Evolutionary conservation across 495 filamentous ascomycete species (phyloP), one percentile per base, ranked within the genome.

Genomic region (Penicillium cosmopolitanum): DNA sequence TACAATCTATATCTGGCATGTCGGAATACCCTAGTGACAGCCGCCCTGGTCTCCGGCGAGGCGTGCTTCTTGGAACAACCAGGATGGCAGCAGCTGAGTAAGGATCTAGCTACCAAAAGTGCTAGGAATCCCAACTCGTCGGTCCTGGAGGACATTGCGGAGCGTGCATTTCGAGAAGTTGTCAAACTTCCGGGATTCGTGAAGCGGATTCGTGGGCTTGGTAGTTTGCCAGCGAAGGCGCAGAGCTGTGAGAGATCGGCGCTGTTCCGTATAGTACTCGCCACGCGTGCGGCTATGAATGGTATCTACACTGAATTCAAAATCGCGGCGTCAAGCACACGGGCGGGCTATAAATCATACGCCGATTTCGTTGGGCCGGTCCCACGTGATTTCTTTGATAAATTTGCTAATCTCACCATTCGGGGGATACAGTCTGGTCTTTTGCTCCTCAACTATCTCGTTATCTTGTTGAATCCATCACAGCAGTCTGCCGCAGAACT

Each of bases 1-100:
- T 64, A 59, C 18, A 54, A 63, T 36, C 57, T 76, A 28, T 75
- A 77, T 28, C 59, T 70, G 31, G 66, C 68, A 12, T 76, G 64
- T 56, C 72, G 75, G 9, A 68, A 68, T 35, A 68, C 68, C 5
- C 44, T 78, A 2, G 58, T 78, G 56, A 64, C 68, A 9, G 61
- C 69, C 18, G 66, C 73, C 3, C 53, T 72, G 10, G 56, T 69
- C 1, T 58, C 60, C 10, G 63, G 69, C 2, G 67, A 65, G 19
- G 42, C 67, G 4, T 78, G 74, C 48, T 74, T 77, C 48, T 48
- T 77, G 5, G 64, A 69, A 33, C 36, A 62, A 11, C 71, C 73
- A 11, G 69, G 73, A 50, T 77, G 74, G 75, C 69, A 68, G 21
- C 53, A 51, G 9, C 59, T 76, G 34, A 72, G 66, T 47, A 50